Base-by-base conservation (phyloP, 1,284 basidiomycete species). In the Caloboletus inedulis region DNA sequence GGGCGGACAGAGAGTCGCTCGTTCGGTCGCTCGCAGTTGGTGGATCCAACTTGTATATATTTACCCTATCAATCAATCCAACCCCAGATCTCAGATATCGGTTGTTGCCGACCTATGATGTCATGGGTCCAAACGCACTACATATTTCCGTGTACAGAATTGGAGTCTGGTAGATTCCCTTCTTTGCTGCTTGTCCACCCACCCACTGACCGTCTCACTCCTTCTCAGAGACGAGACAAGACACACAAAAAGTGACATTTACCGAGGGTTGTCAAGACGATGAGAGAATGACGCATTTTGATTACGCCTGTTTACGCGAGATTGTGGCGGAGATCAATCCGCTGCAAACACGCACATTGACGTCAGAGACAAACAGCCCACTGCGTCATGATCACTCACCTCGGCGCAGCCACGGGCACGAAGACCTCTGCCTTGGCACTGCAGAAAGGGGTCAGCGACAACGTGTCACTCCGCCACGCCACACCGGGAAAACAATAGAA, bases 361-460 rank as follows among this genome's bases (percentile, higher is more conserved):
- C 61, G 63, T 66, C 65, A 67, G 65, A 62, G 60, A 44, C 35
- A 46, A 41, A 21, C 43, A 46, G 40, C 52, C 16, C 33, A 48
- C 44, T 56, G 65, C 65, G 65, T 66, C 64, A 55, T 56, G 34
- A 3, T 39, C 54, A 59, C 70, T 64, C 57, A 87, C 85, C 86
- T 89, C 31, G 91, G 90, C 30, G 87, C 86, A n/a, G 85, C 76
- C 43, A 89, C 74, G 39, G 91, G 90, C 59, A 82, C 77, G 71
- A 93, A 93, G 21, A 93, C 90, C 65, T 92, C 89, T 41, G 88
- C 89, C n/a, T 79, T 74, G 3, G 81, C 76, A 62, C 86, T 87
- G 65, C 64, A 68, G 44, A 31, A 39, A 51, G 44, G 40, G 25
- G 49, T 69, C 48, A 64, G 65, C 51, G 31, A 2, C 25, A 54